A percentile compares a stretch with the other conserved stretches of the same genome.
phyloP scores from a whole-genome alignment of 2,329 filamentous ascomycete species.

The Fusarium sp. region DNA sequence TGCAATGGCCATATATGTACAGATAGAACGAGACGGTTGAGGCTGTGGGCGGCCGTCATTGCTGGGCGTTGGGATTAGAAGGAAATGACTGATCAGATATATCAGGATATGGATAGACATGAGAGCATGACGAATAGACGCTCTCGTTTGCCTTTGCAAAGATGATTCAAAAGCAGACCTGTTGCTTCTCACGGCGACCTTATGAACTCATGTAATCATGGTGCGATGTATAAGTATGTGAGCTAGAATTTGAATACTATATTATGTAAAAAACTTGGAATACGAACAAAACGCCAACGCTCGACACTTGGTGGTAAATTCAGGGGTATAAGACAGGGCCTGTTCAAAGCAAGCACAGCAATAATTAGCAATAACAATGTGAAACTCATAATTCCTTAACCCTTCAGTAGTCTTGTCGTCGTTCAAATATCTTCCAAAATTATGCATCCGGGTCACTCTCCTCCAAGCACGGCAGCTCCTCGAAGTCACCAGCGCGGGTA shows the following conservation, averaged over 20 bases:
- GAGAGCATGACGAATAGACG: constrained; percentile 44
- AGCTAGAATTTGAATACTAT: constrained; percentile 9
- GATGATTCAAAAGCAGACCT: background rate
- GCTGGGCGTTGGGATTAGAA: constrained; percentile 51
- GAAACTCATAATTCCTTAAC: background rate
- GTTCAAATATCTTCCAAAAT: constrained; percentile 15
- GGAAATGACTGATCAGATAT: constrained; percentile 41
- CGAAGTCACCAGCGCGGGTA: constrained; percentile 53
- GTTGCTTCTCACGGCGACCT: background rate
- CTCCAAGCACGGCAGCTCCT: constrained; percentile 45
- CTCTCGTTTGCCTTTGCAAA: constrained; percentile 39
- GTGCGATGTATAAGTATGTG: background rate
- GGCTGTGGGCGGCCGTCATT: constrained; percentile 43
- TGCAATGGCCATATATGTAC: constrained; percentile 48
- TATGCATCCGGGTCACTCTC: constrained; percentile 57
- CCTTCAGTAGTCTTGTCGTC: background rate
- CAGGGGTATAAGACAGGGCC: constrained; percentile 20
- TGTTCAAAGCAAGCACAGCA: constrained; percentile 1
- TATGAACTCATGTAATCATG: background rate
- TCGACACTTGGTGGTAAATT: background rate
- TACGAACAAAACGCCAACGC: constrained; percentile 18
- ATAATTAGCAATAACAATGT: background rate
- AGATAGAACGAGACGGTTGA: constrained; percentile 42
- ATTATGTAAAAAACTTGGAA: background rate
- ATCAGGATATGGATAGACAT: constrained; percentile 47